Conservation (phyloP, 1,284 basidiomycete species). For the Cryptococcus sp. region DNA sequence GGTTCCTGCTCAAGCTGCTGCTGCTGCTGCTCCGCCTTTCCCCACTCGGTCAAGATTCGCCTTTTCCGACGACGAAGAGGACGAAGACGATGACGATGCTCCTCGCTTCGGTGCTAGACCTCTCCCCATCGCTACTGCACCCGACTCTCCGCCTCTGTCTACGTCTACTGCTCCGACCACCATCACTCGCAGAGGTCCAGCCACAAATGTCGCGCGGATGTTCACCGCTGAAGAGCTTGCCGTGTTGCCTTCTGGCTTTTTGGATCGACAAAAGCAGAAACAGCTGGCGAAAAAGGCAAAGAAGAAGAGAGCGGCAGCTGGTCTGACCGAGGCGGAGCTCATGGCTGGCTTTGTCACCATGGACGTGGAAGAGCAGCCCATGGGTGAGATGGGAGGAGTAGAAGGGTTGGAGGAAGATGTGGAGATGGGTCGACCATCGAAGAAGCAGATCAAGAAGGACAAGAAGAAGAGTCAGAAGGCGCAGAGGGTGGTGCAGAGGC, state of each 20-base stretch:
- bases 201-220: slow-evolving; percentile 16
- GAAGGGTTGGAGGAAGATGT: slow-evolving; percentile 11
- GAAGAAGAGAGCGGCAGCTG: slow-evolving; percentile 34
- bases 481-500: slow-evolving; percentile 10
- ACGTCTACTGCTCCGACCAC: not conserved
- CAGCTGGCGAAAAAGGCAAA: slow-evolving; percentile 44
- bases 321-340: slow-evolving; percentile 38
- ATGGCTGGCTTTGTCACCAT: slow-evolving; percentile 39
- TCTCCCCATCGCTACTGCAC: slow-evolving; percentile 5
- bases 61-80: slow-evolving; percentile 2
- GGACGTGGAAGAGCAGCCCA: slow-evolving; percentile 26
- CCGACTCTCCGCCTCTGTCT: slow-evolving; percentile 2
- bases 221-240: slow-evolving; percentile 45
- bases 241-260: slow-evolving; percentile 24
- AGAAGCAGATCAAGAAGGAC: slow-evolving; percentile 25
- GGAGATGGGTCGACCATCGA: slow-evolving; percentile 8
- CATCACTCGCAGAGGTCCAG: not conserved
- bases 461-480: slow-evolving; percentile 28
- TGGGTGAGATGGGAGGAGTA: slow-evolving; percentile 1
- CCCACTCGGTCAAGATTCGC: slow-evolving; percentile 1
- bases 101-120: slow-evolving; percentile 1
- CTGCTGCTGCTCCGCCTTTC: not conserved
- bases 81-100: not conserved
- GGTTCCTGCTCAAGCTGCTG: slow-evolving; percentile 2
- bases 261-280: slow-evolving; percentile 36